A percentile compares a stretch with the other conserved stretches of the same genome.
These are phyloP conservation scores for Fusarium multiceps DNA, from an alignment of 2,329 filamentous ascomycete species.

Conservation along the genomic window DNA sequence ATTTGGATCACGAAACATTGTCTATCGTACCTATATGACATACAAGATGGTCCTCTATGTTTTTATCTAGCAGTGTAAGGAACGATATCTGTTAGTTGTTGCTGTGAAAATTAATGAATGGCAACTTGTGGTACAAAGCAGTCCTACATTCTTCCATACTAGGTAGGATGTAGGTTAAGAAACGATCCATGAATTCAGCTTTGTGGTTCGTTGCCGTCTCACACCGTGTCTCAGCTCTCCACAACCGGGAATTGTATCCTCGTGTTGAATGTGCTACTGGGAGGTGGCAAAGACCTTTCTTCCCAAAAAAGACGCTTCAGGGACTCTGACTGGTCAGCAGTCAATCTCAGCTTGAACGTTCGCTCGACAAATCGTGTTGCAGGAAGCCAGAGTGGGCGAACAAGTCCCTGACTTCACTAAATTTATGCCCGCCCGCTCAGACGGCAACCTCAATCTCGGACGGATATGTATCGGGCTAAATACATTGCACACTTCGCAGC, in stretches of 20 bases:
- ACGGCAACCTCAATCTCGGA: background rate
- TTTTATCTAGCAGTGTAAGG: background rate
- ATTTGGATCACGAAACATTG: background rate
- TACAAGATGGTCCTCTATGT: background rate
- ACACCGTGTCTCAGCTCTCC: conserved; percentile 32
- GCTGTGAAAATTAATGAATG: background rate
- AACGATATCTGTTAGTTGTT: background rate
- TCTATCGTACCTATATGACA: background rate
- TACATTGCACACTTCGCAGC: background rate
- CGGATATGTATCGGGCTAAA: background rate
- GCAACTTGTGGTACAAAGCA: background rate
- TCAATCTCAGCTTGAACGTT: conserved; percentile 19
- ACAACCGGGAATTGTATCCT: conserved; percentile 10
- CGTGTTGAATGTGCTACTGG: conserved; percentile 5
- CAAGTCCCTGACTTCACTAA: conserved; percentile 20
- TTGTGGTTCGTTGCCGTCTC: background rate
- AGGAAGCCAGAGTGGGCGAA: conserved; percentile 5
- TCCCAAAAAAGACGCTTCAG: conserved; percentile 25
- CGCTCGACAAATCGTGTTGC: conserved; percentile 34
- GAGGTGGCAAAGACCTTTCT: conserved; percentile 34
- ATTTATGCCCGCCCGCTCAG: conserved; percentile 11
- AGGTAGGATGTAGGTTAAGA: background rate
- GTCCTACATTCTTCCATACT: background rate
- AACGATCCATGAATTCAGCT: background rate
- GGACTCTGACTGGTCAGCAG: conserved; percentile 39